Conservation (phyloP, 2,329 filamentous ascomycete genomes). For the Neoscytalidium dimidiatum region DNA sequence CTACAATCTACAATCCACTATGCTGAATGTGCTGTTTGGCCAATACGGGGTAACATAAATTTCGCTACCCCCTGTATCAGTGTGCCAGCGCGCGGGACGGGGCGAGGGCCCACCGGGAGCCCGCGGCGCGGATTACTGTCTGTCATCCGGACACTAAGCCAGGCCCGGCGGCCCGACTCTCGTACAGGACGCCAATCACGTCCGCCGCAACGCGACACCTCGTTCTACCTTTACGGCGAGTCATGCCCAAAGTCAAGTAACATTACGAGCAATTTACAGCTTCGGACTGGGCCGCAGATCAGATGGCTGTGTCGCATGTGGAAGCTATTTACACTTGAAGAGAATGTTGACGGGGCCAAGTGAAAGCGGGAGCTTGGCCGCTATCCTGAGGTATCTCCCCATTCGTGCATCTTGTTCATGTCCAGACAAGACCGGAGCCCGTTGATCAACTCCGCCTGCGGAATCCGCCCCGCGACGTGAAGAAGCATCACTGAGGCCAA, state of each 20-base stretch:
- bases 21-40: too few relatives aligned
- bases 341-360: not conserved
- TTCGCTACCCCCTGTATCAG: too few relatives aligned
- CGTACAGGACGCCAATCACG: not conserved
- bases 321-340: not conserved
- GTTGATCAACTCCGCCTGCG: not conserved
- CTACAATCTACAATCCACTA: too few relatives aligned
- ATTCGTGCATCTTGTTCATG: not conserved
- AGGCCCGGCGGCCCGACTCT: not conserved
- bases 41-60: too few relatives aligned
- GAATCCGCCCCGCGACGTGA: not conserved
- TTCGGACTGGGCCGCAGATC: not conserved
- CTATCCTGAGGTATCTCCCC: not conserved
- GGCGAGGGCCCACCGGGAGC: not conserved
- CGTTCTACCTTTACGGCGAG: not conserved
- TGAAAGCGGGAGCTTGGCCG: not conserved
- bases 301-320: not conserved
- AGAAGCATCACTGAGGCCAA: not conserved
- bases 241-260: not conserved
- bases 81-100: not conserved
- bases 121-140: not conserved
- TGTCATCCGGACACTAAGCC: not conserved
- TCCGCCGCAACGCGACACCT: not conserved
- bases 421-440: not conserved
- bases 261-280: not conserved